Conservation (phyloP, 495 filamentous ascomycete species). For the Durotheca rogersii region DNA sequence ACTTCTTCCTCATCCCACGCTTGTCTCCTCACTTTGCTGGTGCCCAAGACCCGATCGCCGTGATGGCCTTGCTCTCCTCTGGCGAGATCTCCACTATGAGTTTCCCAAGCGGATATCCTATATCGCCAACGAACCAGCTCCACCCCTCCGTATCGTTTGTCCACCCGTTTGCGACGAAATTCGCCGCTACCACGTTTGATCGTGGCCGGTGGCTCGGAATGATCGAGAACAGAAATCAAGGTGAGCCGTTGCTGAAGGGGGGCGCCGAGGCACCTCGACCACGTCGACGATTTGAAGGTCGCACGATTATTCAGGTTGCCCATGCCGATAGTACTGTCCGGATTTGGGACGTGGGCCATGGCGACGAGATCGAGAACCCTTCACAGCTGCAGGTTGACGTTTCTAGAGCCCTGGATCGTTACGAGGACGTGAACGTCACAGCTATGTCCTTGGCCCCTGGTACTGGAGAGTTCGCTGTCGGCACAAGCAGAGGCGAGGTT, state of each 20-base stretch:
- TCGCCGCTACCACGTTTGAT: slow-evolving; percentile 65
- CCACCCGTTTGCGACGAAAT: slow-evolving; percentile 79
- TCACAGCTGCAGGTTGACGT: slow-evolving; percentile 81
- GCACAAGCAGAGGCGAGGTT: slow-evolving; percentile 77
- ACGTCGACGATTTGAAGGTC: slow-evolving; percentile 71
- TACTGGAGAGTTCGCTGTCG: slow-evolving; percentile 82
- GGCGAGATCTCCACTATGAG: slow-evolving; percentile 86
- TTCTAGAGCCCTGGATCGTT: slow-evolving; percentile 75
- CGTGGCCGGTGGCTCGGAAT: slow-evolving; percentile 87
- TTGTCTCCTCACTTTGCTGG: slow-evolving; percentile 81
- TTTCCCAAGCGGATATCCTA: slow-evolving; percentile 87
- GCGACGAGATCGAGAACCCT: slow-evolving; percentile 89
- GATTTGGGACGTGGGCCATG: slow-evolving; percentile 87
- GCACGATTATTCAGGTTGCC: slow-evolving; percentile 77
- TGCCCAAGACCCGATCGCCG: slow-evolving; percentile 82
- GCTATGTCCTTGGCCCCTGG: slow-evolving; percentile 71
- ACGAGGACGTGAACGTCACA: slow-evolving; percentile 74
- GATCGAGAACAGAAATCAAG: slow-evolving; percentile 69
- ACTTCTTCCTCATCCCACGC: slow-evolving; percentile 81
- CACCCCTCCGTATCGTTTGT: slow-evolving; percentile 80
- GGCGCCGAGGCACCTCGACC: slow-evolving; percentile 67
- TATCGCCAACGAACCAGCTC: slow-evolving; percentile 86
- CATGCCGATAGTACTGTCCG: slow-evolving; percentile 86
- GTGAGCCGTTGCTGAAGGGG: slow-evolving; percentile 72
- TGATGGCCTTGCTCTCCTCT: slow-evolving; percentile 74